Evolutionary conservation across 495 filamentous ascomycete species (phyloP), one percentile per base, ranked within the genome.

Genomic region (Talaromyces trachyspermus): DNA sequence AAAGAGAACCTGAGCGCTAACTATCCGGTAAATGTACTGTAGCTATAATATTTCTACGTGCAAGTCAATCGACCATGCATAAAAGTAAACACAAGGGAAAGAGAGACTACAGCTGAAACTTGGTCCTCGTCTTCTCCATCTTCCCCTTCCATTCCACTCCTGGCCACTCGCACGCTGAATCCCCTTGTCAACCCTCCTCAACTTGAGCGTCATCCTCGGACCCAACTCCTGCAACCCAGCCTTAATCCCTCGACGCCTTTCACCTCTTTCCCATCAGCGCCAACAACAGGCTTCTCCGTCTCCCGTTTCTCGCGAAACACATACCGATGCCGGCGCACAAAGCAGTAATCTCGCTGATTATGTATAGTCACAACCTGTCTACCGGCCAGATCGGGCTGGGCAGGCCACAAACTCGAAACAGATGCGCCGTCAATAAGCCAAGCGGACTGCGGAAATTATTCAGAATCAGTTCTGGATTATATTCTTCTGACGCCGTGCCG

Each of bases 321-420:
- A 57, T 98, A 98, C 23, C 92, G 74, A 60, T 96, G 89, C 22
- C 91, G 71, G 6, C 92, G 76, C 38, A 96, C 72, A 56, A 98
- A 98, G 52, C 95, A 88, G 65, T 95, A 98, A 65, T 98, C 91
- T 49, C 92, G 83, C 65, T 96, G 91, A 54, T 95, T 95, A 61
- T 96, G 91, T 37, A 95, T 58, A 5, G 90, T 95, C 24, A 95
- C 83, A 0, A 95, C 89, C 53, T 95, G 89, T 14, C 92, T 69
- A 4, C 91, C 91, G 20, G 77, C 69, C 2, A 95, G 65, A 48
- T 98, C 88, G 3, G 92, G 89, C 44, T 80, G 77, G 2, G 83
- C 72, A 1, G 91, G 90, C 69, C 92, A 96, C 30, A 96, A 64
- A 79, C 50, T 83, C 77, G 74, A 97, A n/a, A 91, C 1, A 95